Percentiles rank a stretch among this genome's conserved stretches.
Conservation (phyloP, 2,329 filamentous ascomycete genomes). For the Venturia nashicola region DNA sequence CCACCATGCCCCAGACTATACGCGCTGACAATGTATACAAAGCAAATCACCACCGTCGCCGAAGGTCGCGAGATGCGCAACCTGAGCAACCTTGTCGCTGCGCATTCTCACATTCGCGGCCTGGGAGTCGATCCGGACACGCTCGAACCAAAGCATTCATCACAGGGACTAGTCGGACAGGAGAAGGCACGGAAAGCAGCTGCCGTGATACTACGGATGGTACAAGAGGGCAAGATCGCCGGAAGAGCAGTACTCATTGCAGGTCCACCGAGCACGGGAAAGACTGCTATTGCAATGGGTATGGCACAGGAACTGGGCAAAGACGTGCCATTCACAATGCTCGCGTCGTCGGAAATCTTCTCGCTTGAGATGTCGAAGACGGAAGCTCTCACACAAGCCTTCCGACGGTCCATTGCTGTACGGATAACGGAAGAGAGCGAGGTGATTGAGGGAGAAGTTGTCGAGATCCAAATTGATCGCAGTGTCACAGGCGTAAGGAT, state of each 20-base stretch:
- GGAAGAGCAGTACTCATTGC: conserved; percentile 90
- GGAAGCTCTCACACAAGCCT: conserved; percentile 95
- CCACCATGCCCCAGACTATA: neutral
- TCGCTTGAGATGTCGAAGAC: conserved; percentile 99
- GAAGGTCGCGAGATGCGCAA: conserved; percentile 93
- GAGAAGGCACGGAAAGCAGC: conserved; percentile 94
- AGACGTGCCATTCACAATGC: conserved; percentile 92
- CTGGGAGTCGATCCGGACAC: conserved; percentile 88
- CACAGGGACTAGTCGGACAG: conserved; percentile 91
- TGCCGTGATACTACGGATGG: conserved; percentile 95
- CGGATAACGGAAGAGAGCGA: conserved; percentile 98
- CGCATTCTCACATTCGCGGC: conserved; percentile 94
- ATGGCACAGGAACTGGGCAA: conserved; percentile 93
- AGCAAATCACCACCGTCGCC: conserved; percentile 63
- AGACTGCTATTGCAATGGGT: conserved; percentile 96
- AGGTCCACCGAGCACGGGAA: conserved; percentile 90
- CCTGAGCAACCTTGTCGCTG: conserved; percentile 95
- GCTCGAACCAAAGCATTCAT: conserved; percentile 70
- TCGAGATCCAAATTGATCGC: conserved; percentile 96
- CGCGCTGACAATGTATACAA: neutral
- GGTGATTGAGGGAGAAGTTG: conserved; percentile 97
- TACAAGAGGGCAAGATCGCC: conserved; percentile 96
- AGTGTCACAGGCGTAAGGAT: conserved; percentile 71
- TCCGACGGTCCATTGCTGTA: conserved; percentile 95
- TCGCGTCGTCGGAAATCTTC: conserved; percentile 94